phyloP scores from a whole-genome alignment of 2,329 filamentous ascomycete species.

The Trichophyton simii region DNA sequence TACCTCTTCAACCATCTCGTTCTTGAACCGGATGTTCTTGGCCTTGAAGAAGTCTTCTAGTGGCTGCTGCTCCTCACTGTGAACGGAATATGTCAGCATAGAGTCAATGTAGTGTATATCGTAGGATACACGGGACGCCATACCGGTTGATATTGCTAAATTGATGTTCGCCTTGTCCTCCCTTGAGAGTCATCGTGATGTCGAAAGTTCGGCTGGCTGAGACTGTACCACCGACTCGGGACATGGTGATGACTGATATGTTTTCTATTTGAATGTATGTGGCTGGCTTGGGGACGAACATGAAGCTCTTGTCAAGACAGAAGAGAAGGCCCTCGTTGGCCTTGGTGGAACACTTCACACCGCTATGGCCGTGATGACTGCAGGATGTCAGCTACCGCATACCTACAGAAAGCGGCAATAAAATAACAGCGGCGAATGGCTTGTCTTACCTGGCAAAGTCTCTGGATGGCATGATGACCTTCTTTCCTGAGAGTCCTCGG shows the following conservation, averaged over 20 bases:
- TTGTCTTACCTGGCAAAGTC: conserved; percentile 62
- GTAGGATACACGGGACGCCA: conserved; percentile 10
- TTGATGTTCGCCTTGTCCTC: conserved; percentile 73
- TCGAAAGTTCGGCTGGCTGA: conserved; percentile 94
- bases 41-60: conserved; percentile 97
- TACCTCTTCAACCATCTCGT: conserved; percentile 94
- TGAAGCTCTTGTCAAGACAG: conserved; percentile 94
- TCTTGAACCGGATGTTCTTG: conserved; percentile 91
- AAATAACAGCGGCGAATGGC: neutral
- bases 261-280: conserved; percentile 96
- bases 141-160: conserved; percentile 97
- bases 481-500: conserved; percentile 85
- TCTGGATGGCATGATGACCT: conserved; percentile 83
- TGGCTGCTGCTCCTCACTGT: conserved; percentile 77
- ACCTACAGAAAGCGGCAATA: neutral
- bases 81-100: conserved; percentile 2
- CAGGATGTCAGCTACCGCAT: conserved; percentile 18
- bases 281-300: conserved; percentile 97
- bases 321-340: conserved; percentile 96
- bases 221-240: conserved; percentile 83
- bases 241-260: conserved; percentile 83
- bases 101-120: neutral
- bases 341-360: conserved; percentile 99
- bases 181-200: conserved; percentile 85
- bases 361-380: conserved; percentile 77